Evolutionary conservation across 257 asterid genomes (phyloP), one percentile per base, ranked within the genome.

Genomic region (Penstemon newberryi): DNA sequence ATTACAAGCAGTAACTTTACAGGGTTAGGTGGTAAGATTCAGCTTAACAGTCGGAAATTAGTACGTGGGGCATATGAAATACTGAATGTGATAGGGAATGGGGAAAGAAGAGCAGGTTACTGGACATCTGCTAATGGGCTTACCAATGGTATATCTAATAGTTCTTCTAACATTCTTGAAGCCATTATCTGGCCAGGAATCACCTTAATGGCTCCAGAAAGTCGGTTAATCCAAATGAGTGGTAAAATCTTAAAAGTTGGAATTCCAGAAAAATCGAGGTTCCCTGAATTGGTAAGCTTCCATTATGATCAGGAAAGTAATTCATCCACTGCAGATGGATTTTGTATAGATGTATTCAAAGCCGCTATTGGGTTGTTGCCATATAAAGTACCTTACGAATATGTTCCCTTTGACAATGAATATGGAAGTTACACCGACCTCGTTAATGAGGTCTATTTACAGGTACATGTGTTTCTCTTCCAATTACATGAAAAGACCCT

Each of bases 101-200:
- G 80, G 59, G 81, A 51, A 62, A 75, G 56, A 38, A 69, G 67
- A 45, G 79, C 79, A 11, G 87, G 87, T 49, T 77, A 62, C 66
- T 84, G 87, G 89, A 82, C 66, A 37, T 53, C 74, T 18, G 54
- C 56, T 8, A 0, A 59, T 66, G 86, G 80, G 52, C 11, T 81
- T 10, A 65, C 75, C 5, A 71, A 63, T 18, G 81, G 69, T 47
- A 25, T 45, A n/a, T 64, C 51, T 5, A 10, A 7, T 7, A 63
- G 36, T 44, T 60, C 69, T 18, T 66, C 67, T 46, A 50, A 45
- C 2, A 15, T 54, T 18, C 72, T 67, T 40, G 79, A 78, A 65
- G 42, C 71, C 49, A 69, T 73, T 53, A 78, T 73, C 59, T 78
- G 82, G 82, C 82, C 82, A 2, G 82, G 82, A 11, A 37, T 69